Base-by-base conservation (phyloP, 1,284 basidiomycete genomes). In the Cutaneotrichosporon daszewskae region DNA sequence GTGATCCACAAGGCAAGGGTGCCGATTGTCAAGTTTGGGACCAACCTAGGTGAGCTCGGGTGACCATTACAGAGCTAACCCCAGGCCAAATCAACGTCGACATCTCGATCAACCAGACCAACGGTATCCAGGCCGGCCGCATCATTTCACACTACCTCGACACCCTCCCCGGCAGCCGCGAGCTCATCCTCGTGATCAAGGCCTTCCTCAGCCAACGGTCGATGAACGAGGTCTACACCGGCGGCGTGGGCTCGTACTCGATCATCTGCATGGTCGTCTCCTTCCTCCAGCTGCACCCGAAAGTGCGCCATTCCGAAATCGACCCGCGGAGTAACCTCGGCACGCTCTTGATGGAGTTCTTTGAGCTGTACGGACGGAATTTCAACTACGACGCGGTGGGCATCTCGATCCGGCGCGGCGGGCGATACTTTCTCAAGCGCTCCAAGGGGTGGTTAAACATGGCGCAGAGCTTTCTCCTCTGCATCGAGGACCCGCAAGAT, bases 161-260 rank as follows among this genome's bases (percentile, higher is more conserved):
- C 33, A 76, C 84, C 40, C 75, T 89, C 62, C 81, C 81, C 23
- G 87, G 87, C 0, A 72, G 94, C 11, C 81, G 85, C 22, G 79
- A 79, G 46, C 80, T 96, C 26, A 82, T 92, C 20, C 73, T 97
- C 18, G 39, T 41, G 9, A 23, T 41, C 23, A 98, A 98, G 72
- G 80, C 84, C 5, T 94, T 96, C 67, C 76, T 98, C 44, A 80
- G 78, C 53, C 89, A 96, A 64, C 76, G 94, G 28, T 82, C 81
- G 20, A 88, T 97, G 88, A 97, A 96, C 67, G 94, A 98, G 69
- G 94, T 97, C 12, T 97, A 84, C 68, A 87, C 85, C 0, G 94
- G 95, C 10, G 94, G 95, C 0, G 71, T 99, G 14, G 92, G 94
- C 9, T 90, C 86, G 63, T 98, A 96, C 68, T 84, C 85, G 51